Conservation (phyloP, 208 protist species). For the Blechomonas ayalai region DNA sequence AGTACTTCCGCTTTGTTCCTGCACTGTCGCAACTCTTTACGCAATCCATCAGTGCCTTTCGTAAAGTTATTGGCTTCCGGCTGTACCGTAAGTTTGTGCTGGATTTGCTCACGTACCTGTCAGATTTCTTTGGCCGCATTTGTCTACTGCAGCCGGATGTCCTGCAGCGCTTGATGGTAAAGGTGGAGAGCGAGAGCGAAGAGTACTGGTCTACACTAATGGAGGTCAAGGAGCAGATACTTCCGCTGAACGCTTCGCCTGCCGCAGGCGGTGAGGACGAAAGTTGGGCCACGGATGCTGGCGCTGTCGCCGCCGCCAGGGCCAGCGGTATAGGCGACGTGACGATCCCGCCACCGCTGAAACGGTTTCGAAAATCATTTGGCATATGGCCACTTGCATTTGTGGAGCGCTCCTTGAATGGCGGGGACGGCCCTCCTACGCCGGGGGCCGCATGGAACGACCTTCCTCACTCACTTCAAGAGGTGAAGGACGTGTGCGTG, state of each 20-base stretch:
- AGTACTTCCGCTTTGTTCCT: conserved; percentile 67
- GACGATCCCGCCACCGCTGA: conserved; percentile 47
- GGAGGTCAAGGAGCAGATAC: conserved; percentile 31
- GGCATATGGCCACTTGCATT: conserved; percentile 64
- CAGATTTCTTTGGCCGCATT: conserved; percentile 51
- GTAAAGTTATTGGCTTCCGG: conserved; percentile 65
- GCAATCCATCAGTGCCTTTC: conserved; percentile 38
- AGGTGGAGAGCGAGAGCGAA: conserved; percentile 39
- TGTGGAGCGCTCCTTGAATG: conserved; percentile 18
- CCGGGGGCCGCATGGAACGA: neutral
- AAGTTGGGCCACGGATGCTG: neutral
- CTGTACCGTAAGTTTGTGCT: conserved; percentile 51
- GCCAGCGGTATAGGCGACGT: conserved; percentile 10
- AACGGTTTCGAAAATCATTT: conserved; percentile 56
- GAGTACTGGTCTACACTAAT: conserved; percentile 69
- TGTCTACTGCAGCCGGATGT: conserved; percentile 33
- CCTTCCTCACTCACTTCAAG: conserved; percentile 23
- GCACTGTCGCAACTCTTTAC: conserved; percentile 37
- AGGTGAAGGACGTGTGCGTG: conserved; percentile 56
- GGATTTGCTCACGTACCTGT: conserved; percentile 44
- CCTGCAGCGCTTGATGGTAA: conserved; percentile 31
- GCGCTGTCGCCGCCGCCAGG: neutral
- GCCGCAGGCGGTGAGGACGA: conserved; percentile 3
- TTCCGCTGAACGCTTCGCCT: too few species aligned
- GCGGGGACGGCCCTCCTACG: neutral